These are phyloP conservation scores for Triticum monococcum DNA, from an alignment of 176 grass and related monocot species.

Conservation along the genomic window DNA sequence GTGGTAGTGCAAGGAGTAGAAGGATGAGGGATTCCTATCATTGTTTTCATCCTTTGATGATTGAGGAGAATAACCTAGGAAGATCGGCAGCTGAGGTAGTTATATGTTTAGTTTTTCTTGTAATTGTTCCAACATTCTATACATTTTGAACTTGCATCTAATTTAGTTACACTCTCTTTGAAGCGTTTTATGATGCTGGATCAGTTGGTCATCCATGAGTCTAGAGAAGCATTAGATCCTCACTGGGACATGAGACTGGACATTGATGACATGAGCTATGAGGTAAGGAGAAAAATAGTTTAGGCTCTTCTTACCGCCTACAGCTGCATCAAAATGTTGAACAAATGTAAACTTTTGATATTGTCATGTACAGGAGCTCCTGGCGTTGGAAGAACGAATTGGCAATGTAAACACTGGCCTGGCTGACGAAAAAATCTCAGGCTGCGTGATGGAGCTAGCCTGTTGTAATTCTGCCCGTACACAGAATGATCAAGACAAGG, in stretches of 20 bases:
- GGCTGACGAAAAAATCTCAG: constrained; percentile 52
- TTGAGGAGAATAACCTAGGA: constrained; percentile 45
- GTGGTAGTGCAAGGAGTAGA: constrained; percentile 47
- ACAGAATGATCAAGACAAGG: constrained; percentile 31
- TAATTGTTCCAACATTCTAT: background rate
- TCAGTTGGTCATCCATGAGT: constrained; percentile 48
- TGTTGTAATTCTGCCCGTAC: constrained; percentile 25
- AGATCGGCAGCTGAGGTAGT: constrained; percentile 59
- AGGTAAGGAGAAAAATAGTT: constrained; percentile 48
- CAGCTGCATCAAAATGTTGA: background rate
- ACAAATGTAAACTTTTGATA: background rate
- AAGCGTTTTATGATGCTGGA: constrained; percentile 68
- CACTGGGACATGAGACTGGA: constrained; percentile 89
- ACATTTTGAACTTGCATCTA: constrained; percentile 13
- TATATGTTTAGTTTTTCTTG: background rate
- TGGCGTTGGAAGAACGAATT: constrained; percentile 82
- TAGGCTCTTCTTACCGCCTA: background rate
- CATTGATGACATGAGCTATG: constrained; percentile 96
- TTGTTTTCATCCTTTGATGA: constrained; percentile 48
- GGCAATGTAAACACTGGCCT: constrained; percentile 78
- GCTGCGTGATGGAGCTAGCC: constrained; percentile 58
- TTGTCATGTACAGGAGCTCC: constrained; percentile 64
- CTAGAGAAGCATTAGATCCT: constrained; percentile 65
- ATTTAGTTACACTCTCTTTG: constrained; percentile 20
- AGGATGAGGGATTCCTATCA: constrained; percentile 56